Base-by-base conservation (phyloP, 768 basidiomycete genomes). In the Russula sp. region DNA sequence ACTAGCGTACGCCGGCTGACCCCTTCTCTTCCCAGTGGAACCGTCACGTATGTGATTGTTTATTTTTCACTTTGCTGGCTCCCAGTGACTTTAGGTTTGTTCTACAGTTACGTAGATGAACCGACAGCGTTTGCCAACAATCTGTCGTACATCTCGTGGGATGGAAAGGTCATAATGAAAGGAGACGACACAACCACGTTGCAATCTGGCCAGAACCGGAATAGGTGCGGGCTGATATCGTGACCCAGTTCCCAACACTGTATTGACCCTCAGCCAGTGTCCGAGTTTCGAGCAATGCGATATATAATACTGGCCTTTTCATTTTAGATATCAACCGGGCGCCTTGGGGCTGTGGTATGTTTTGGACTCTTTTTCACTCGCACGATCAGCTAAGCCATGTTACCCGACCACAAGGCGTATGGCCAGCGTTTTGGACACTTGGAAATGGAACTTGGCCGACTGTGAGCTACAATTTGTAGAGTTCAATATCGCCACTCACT, bases 301-400 rank as follows among this genome's bases (percentile, higher is more conserved):
- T 75, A 49, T 90, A 89, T 70, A 87, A 83, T 61, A 83, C 86
- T 10, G 93, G 93, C 35, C 76, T 96, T 22, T 92, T 94, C 70
- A 81, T 96, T 61, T 77, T 95, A 29, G 93, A 96, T 70, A 78
- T 91, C 36, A 83, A 86, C 60, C 84, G 81, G 72, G 91, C 92
- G 49, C 93, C 93, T 0, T 91, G 87, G 83, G 93, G 93, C 57
- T 96, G 93, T 74, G 90, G 91, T 83, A 75, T 58, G 81, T 73
- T 52, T 35, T 22, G 36, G 45, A 10, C n/a, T 29, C 29, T 36
- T 56, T 43, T 55, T 42, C 20, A 16, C 58, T 35, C 14, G 25
- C 9, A 29, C 43, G 57, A 43, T 59, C 13, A 11, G 7, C 50
- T 41, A 32, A 34, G n/a, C 0, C 35, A 50, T 50, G 6, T 18